phyloP scores from a whole-genome alignment of 306 rosid species.

The Alnus rubra region DNA sequence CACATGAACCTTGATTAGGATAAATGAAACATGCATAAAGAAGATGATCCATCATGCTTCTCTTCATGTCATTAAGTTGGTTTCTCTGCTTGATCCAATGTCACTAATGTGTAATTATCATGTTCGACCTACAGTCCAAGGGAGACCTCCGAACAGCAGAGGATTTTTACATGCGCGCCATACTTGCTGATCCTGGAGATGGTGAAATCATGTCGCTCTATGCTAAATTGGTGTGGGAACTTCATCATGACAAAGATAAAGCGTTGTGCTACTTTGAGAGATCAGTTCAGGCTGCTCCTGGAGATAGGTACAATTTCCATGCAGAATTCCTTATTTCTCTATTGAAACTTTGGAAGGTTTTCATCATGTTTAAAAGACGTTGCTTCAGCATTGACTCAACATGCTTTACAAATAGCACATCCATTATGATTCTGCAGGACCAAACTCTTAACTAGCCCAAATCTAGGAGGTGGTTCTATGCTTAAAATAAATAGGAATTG shows the following conservation, averaged over 20 bases:
- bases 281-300: slow-evolving; percentile 62
- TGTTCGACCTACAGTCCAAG: slow-evolving; percentile 54
- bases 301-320: slow-evolving; percentile 52
- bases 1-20: background rate
- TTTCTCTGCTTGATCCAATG: background rate
- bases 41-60: background rate
- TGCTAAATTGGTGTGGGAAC: slow-evolving; percentile 81
- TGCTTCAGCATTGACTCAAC: background rate
- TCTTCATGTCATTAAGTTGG: background rate
- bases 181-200: slow-evolving; percentile 59
- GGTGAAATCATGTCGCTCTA: slow-evolving; percentile 64
- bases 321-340: background rate
- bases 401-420: background rate
- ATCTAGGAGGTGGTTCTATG: background rate
- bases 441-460: background rate
- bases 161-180: slow-evolving; percentile 54
- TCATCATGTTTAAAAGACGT: background rate
- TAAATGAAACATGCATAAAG: background rate
- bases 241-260: slow-evolving; percentile 56
- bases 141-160: slow-evolving; percentile 68
- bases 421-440: background rate
- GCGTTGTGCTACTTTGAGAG: slow-evolving; percentile 54
- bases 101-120: slow-evolving; percentile 2
- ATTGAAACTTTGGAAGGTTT: background rate
- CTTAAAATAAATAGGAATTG: background rate